Evolutionary conservation across 352 stramenopile genomes (phyloP).

Genomic region (Pythium periplocum): DNA sequence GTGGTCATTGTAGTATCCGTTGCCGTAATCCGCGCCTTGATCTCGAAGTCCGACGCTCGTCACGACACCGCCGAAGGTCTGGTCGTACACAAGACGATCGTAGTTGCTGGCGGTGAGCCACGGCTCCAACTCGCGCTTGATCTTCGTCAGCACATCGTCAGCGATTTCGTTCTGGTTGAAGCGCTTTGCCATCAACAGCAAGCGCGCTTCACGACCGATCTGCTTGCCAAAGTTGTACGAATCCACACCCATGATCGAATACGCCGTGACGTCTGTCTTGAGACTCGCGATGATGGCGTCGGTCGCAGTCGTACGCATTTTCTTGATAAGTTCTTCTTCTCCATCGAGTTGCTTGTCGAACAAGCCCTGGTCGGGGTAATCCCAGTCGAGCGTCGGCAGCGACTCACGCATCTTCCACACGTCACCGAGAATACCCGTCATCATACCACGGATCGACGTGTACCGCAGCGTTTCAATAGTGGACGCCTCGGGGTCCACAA

Average conservation of each 20-base stretch:
- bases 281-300: conserved; percentile 40
- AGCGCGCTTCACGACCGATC: conserved; percentile 57
- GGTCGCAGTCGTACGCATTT: conserved; percentile 27
- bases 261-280: conserved; percentile 44
- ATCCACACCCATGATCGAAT: conserved; percentile 40
- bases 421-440: conserved; percentile 55
- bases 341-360: conserved; percentile 22
- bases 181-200: conserved; percentile 75
- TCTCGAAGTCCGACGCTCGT: conserved; percentile 77
- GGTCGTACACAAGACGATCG: conserved; percentile 88
- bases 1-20: conserved; percentile 87
- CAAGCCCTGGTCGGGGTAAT: conserved; percentile 51
- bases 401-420: conserved; percentile 64
- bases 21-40: conserved; percentile 72
- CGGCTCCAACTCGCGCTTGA: conserved; percentile 45
- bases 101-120: conserved; percentile 65
- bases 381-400: conserved; percentile 53
- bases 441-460: conserved; percentile 69
- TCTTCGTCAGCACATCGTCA: conserved; percentile 38
- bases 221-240: conserved; percentile 83
- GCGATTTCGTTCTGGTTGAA: conserved; percentile 49
- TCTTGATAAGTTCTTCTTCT: no score
- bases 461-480: conserved; percentile 45
- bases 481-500: conserved; percentile 5
- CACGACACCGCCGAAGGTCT: conserved; percentile 89